phyloP scores from a whole-genome alignment of 495 filamentous ascomycete species.

The Aspergillus sclerotioniger region DNA sequence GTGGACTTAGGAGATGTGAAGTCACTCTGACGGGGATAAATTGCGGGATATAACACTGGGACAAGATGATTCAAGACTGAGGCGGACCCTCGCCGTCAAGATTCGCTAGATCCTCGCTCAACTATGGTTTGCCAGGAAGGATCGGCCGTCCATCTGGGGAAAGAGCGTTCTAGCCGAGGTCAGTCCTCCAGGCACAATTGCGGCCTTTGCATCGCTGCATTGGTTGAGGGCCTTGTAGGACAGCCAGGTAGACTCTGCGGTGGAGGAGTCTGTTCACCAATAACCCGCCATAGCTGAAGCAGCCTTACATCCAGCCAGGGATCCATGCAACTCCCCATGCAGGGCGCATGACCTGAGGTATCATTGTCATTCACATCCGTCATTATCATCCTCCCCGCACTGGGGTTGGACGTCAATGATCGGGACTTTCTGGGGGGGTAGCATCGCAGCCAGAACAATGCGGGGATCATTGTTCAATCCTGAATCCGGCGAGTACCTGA shows the following conservation, averaged over 20 bases:
- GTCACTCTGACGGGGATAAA: conserved; percentile 11
- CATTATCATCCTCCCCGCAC: not conserved
- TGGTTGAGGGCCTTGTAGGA: no score
- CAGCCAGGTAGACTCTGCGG: not conserved
- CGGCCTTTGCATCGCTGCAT: no score
- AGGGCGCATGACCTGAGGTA: not conserved
- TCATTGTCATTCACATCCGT: not conserved
- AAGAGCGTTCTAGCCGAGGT: not conserved
- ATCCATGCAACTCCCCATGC: not conserved
- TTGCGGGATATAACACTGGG: not conserved
- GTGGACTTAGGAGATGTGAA: conserved; percentile 4
- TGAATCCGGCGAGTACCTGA: not conserved
- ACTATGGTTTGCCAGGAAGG: not conserved
- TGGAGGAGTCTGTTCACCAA: not conserved
- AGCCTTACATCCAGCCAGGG: not conserved
- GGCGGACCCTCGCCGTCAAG: not conserved
- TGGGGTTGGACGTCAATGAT: not conserved
- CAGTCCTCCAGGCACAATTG: not conserved
- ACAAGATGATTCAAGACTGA: not conserved
- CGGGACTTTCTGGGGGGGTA: not conserved
- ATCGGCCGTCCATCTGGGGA: not conserved
- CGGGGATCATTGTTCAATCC: not conserved
- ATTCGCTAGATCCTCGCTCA: not conserved
- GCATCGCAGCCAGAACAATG: not conserved
- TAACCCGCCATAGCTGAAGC: not conserved